Conservation (phyloP, 257 asterid genomes). For the Vinca minor region DNA sequence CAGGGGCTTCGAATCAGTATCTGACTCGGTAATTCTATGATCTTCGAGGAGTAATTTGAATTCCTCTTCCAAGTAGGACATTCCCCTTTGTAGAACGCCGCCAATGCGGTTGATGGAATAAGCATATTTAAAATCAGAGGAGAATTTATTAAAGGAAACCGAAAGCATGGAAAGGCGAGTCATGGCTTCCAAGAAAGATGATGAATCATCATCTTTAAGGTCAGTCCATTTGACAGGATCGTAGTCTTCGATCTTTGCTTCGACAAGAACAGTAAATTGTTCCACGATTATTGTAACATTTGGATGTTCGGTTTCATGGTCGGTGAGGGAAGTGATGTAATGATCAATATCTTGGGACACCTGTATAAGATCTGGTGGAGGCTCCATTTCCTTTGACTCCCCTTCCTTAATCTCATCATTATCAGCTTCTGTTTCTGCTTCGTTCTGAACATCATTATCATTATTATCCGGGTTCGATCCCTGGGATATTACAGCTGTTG, state of each 20-base stretch:
- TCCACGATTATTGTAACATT: slow-evolving; percentile 55
- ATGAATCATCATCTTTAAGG: slow-evolving; percentile 39
- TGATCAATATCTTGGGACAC: slow-evolving; percentile 53
- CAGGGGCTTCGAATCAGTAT: slow-evolving; percentile 16
- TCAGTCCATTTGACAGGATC: slow-evolving; percentile 49
- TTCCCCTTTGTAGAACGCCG: slow-evolving; percentile 51
- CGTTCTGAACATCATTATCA: neutral
- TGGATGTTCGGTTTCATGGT: slow-evolving; percentile 25
- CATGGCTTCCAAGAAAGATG: slow-evolving; percentile 34
- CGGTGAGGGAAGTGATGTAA: slow-evolving; percentile 36
- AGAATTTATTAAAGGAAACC: slow-evolving; percentile 24
- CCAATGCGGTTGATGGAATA: slow-evolving; percentile 54
- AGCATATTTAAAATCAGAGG: slow-evolving; percentile 47
- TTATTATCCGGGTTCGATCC: slow-evolving; percentile 8
- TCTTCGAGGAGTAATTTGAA: slow-evolving; percentile 52
- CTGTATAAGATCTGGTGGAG: slow-evolving; percentile 58
- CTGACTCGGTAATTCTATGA: slow-evolving; percentile 22
- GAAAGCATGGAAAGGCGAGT: slow-evolving; percentile 40
- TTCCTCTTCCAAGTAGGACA: slow-evolving; percentile 71
- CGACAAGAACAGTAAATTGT: slow-evolving; percentile 58
- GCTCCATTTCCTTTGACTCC: neutral
- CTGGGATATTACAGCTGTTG: no score
- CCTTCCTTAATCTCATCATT: slow-evolving; percentile 12
- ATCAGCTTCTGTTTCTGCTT: neutral
- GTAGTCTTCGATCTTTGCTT: slow-evolving; percentile 48